A percentile compares a stretch with the other conserved stretches of the same genome.
phyloP scores from a whole-genome alignment of 305 asterid species.

The Plantago coronopus region DNA sequence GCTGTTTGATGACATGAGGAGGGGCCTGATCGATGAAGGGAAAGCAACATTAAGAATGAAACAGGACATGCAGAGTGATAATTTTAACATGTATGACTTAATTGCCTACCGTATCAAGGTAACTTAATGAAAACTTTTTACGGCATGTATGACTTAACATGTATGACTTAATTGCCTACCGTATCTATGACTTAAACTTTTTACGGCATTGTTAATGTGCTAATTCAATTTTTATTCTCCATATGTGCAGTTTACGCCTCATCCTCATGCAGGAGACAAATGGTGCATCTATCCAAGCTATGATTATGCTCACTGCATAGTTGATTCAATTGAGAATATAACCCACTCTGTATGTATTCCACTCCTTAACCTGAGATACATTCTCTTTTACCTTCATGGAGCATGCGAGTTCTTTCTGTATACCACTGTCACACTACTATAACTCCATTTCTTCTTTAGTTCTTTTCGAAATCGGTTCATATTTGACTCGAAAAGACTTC shows the following conservation, averaged over 20 bases:
- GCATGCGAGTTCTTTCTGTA: too few species aligned
- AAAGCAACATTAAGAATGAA: constrained; percentile 93
- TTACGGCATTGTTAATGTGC: neutral
- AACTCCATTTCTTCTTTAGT: constrained; percentile 1
- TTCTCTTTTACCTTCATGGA: neutral
- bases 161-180: constrained; percentile 87
- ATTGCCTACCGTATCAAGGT: constrained; percentile 96
- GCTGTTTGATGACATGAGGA: constrained; percentile 73
- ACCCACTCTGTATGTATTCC: constrained; percentile 74
- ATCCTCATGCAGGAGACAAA: constrained; percentile 91
- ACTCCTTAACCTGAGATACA: neutral
- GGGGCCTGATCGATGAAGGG: constrained; percentile 79
- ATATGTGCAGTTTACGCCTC: constrained; percentile 77
- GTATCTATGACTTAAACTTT: constrained; percentile 2
- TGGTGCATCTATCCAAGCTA: constrained; percentile 97
- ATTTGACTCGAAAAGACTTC: too few species aligned
- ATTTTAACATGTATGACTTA: constrained; percentile 81
- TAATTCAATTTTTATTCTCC: constrained; percentile 1
- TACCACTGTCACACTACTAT: neutral
- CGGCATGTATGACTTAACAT: too few species aligned
- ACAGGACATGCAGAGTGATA: constrained; percentile 95
- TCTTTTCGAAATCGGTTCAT: too few species aligned
- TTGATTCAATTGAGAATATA: constrained; percentile 83
- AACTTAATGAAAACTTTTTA: constrained; percentile 26
- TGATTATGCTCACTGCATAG: constrained; percentile 87